Evolutionary conservation across 2,329 filamentous ascomycete genomes (phyloP).

Genomic region (Cladosporium colombiae): DNA sequence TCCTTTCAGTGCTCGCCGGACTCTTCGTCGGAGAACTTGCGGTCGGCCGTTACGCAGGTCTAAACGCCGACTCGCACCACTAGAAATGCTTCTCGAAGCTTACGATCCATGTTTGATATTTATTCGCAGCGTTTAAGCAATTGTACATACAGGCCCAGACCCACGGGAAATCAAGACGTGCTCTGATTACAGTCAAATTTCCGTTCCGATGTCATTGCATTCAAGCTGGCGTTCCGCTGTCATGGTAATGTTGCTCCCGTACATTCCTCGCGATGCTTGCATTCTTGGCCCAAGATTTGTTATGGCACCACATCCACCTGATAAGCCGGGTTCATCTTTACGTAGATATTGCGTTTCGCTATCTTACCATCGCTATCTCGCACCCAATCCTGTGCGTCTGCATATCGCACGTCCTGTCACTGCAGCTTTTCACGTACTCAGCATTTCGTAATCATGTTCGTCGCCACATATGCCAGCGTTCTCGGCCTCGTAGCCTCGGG

Average conservation of each 20-base stretch:
- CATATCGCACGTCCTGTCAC: slow-evolving; percentile 13
- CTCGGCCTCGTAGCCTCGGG: background rate
- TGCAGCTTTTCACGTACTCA: background rate
- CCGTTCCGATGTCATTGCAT: background rate
- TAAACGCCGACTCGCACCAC: slow-evolving; percentile 44
- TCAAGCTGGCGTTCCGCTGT: background rate
- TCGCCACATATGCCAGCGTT: background rate
- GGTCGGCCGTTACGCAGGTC: slow-evolving; percentile 67
- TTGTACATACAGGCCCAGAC: slow-evolving; percentile 10
- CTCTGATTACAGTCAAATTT: background rate
- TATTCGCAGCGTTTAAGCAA: slow-evolving; percentile 13
- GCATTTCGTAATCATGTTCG: background rate
- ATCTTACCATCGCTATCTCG: background rate
- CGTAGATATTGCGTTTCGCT: background rate
- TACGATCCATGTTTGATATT: slow-evolving; percentile 8
- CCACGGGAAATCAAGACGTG: background rate
- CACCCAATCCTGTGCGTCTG: background rate
- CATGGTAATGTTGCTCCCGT: slow-evolving; percentile 6
- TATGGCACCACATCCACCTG: slow-evolving; percentile 1
- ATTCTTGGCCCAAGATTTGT: slow-evolving; percentile 15
- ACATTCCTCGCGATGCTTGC: slow-evolving; percentile 4
- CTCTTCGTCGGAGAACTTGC: slow-evolving; percentile 84
- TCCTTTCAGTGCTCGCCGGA: slow-evolving; percentile 74
- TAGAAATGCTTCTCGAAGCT: slow-evolving; percentile 10
- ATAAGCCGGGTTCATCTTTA: background rate